Evolutionary conservation across 768 basidiomycete genomes (phyloP), one percentile per base, ranked within the genome.

Genomic region (Tephrocybe sp.): DNA sequence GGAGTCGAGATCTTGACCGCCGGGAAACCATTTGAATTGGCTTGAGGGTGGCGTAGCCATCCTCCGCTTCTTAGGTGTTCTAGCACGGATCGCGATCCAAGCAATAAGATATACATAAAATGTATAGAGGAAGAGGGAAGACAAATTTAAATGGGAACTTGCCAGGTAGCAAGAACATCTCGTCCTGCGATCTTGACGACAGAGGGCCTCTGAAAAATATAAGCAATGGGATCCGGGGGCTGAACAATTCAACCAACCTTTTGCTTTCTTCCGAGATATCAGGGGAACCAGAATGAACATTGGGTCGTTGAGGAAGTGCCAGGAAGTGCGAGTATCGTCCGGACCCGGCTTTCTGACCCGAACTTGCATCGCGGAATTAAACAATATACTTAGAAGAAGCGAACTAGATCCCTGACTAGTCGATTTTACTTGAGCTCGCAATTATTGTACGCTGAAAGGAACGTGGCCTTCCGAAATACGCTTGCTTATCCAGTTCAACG

Each of bases 121-220:
- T 4, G 79, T 65, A 71, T 96, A 98, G n/a, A 31, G 97, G 70
- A 5, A 95, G 72, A 9, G 96, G 96, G 4, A 92, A 87, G 32
- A 90, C 75, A 16, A 47, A 98, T 72, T 3, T 92, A 94, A 48
- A 98, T 92, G 25, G 98, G 78, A 27, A 98, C 84, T 66, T 98
- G 98, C 96, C 96, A 98, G 4, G 94, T 94, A 0, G 92, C 94
- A 15, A 98, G 74, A 16, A 98, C 96, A 60, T 98, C 96, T 34
- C 91, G 81, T n/a, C 86, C 96, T 16, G 91, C 91, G 44, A 98
- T 84, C 70, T 98, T 98, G 64, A 98, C 96, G 4, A 82, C 84
- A 8, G 95, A 98, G 85, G 5, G 96, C 96, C 80, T 94, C 95
- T 97, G 67, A 45, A 39, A 46, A 31, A 43, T 16, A 18, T 45